Percentiles rank a stretch among this genome's conserved stretches.
These are phyloP conservation scores for Boletus edulis DNA, from an alignment of 768 basidiomycete genomes.

Conservation along the genomic window DNA sequence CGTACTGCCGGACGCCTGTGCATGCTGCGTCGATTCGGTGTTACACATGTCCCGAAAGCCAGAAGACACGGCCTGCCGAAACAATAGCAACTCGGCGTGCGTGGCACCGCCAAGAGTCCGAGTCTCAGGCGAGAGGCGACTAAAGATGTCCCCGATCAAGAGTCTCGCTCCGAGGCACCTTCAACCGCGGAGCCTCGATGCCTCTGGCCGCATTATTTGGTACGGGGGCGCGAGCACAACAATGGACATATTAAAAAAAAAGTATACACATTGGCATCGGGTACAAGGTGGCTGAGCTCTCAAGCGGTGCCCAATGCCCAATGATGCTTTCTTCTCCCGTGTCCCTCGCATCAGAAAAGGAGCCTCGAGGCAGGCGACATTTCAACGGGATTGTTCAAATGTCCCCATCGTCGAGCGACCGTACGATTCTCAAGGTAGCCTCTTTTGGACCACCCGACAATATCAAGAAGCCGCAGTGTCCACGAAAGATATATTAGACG, in stretches of 20 bases:
- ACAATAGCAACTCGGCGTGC: not conserved
- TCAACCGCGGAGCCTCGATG: not conserved
- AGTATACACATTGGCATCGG: not conserved
- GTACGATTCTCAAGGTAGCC: not conserved
- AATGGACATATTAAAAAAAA: conserved; percentile 8
- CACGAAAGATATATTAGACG: too few species aligned
- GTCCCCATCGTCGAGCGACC: not conserved
- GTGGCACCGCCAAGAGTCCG: not conserved
- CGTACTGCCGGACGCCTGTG: not conserved
- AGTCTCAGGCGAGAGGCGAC: too few species aligned
- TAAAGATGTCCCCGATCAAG: not conserved
- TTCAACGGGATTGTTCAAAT: too few species aligned
- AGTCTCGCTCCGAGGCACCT: not conserved
- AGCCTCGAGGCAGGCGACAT: conserved; percentile 4
- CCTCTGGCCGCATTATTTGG: not conserved
- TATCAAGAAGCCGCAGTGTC: too few species aligned
- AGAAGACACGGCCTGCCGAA: not conserved
- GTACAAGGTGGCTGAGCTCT: conserved; percentile 1
- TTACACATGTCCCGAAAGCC: too few species aligned
- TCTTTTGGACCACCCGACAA: not conserved
- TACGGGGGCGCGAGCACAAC: not conserved
- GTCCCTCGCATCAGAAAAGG: not conserved
- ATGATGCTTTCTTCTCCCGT: not conserved
- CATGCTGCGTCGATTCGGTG: not conserved
- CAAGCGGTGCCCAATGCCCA: not conserved